Evolutionary conservation across 768 basidiomycete genomes (phyloP).

Genomic region (Suillus americanus): DNA sequence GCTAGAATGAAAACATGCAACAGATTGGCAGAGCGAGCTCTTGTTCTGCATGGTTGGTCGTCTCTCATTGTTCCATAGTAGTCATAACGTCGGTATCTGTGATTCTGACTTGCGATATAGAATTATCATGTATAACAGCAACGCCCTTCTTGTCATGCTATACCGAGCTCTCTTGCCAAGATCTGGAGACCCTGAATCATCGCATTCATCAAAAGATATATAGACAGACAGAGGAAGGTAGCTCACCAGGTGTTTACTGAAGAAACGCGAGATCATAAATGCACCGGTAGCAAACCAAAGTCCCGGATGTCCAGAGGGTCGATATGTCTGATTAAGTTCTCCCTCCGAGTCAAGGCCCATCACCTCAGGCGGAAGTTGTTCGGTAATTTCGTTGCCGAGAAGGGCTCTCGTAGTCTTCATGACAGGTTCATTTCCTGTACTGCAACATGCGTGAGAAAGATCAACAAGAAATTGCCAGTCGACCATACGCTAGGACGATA

Average conservation of each 20-base stretch:
- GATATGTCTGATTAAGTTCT: neutral
- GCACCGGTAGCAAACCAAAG: neutral
- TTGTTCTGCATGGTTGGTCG: conserved; percentile 65
- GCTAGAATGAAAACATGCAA: conserved; percentile 82
- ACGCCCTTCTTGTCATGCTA: neutral
- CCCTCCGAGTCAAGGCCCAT: neutral
- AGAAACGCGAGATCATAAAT: neutral
- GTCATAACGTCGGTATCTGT: neutral
- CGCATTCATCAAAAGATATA: neutral
- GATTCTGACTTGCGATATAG: neutral
- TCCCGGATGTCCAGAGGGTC: neutral
- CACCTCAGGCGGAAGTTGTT: neutral
- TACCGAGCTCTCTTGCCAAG: neutral
- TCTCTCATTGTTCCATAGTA: conserved; percentile 59
- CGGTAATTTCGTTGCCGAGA: neutral
- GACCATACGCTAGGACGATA: conserved; percentile 50
- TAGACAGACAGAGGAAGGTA: neutral
- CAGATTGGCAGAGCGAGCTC: conserved; percentile 79
- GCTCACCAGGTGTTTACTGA: neutral
- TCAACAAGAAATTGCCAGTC: neutral
- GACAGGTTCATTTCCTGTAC: neutral
- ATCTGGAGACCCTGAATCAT: neutral
- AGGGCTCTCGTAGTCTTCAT: neutral
- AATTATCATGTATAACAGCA: too few relatives aligned
- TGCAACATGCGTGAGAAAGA: neutral